Evolutionary conservation across 441 rosid species (phyloP).

Genomic region (Adansonia grandidieri): DNA sequence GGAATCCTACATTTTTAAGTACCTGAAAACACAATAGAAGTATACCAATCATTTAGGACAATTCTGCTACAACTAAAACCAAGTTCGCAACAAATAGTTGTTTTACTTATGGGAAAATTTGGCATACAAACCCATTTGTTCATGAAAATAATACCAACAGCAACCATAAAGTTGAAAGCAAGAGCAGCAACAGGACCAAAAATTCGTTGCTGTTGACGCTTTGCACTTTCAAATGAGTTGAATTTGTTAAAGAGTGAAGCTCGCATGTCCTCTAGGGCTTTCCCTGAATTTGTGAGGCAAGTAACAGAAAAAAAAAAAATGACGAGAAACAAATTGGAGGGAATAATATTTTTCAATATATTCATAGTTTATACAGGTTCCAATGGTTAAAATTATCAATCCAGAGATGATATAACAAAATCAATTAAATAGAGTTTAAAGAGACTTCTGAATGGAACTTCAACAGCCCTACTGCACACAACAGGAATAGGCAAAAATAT

Average conservation of each 20-base stretch:
- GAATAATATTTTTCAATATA: neutral
- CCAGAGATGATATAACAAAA: neutral
- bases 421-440: neutral
- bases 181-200: conserved; percentile 75
- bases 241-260: conserved; percentile 72
- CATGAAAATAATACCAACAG: conserved; percentile 76
- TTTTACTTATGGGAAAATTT: neutral
- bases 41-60: neutral
- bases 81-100: neutral
- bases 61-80: neutral
- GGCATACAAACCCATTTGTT: conserved; percentile 77
- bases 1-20: conserved; percentile 28
- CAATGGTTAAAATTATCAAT: neutral
- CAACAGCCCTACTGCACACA: neutral
- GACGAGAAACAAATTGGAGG: neutral
- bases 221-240: conserved; percentile 57
- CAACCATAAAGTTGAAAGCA: conserved; percentile 82
- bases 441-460: neutral
- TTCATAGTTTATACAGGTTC: neutral
- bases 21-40: conserved; percentile 13
- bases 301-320: neutral
- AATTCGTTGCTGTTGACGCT: conserved; percentile 65
- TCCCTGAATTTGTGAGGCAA: conserved; percentile 46
- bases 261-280: conserved; percentile 76
- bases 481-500: conserved; percentile 5